Evolutionary conservation across 2,329 filamentous ascomycete species (phyloP).

Genomic region (Diplodia corticola): DNA sequence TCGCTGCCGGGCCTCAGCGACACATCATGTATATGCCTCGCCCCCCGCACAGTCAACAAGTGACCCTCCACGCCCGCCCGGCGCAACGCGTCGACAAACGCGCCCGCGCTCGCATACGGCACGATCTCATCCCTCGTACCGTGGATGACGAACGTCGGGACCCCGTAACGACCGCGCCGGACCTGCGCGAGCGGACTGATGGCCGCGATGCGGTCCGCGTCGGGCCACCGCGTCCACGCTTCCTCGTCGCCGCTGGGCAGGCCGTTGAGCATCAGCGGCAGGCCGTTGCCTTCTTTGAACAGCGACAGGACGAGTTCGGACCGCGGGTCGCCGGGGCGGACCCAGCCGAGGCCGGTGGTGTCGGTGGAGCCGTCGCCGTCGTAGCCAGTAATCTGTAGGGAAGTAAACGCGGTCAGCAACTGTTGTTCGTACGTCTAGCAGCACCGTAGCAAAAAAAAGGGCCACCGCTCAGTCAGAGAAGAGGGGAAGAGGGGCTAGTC

Average conservation of each 20-base stretch:
- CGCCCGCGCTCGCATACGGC: background rate
- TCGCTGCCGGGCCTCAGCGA: background rate
- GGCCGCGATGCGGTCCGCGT: conserved; percentile 7
- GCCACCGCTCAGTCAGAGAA: no score
- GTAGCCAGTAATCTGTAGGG: background rate
- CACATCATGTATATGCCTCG: background rate
- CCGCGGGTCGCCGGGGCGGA: conserved; percentile 25
- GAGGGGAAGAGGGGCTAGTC: no score
- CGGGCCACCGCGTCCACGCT: background rate
- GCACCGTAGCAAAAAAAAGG: no score
- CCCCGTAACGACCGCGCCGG: conserved; percentile 22
- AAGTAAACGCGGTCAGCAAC: no score
- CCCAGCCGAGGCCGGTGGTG: conserved; percentile 19
- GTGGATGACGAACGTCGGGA: conserved; percentile 27
- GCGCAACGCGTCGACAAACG: background rate
- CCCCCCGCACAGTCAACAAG: background rate
- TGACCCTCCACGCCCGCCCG: background rate
- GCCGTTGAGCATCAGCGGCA: conserved; percentile 25
- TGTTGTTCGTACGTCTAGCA: no score
- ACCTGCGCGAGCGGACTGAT: conserved; percentile 26
- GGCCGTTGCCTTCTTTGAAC: conserved; percentile 24
- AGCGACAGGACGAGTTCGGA: conserved; percentile 24
- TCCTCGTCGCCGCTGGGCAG: conserved; percentile 2
- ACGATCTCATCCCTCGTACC: conserved; percentile 23
- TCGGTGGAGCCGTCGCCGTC: background rate